Conservation (phyloP, 176 grass and related monocot genomes). For the Rhynchospora pubera region DNA sequence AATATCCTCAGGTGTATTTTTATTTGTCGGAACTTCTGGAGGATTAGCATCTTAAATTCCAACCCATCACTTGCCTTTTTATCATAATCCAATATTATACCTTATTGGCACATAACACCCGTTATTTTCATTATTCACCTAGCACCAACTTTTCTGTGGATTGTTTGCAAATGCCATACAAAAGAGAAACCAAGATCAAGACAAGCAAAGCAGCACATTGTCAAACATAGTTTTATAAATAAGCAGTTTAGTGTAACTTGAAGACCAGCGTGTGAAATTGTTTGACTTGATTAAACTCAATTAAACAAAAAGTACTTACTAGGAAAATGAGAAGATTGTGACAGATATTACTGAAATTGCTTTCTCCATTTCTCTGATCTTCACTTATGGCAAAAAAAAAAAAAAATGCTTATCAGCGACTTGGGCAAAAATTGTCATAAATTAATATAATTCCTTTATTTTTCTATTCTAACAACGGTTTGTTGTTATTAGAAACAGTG, state of each 20-base stretch:
- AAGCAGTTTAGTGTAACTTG: not conserved
- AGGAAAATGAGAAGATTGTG: not conserved
- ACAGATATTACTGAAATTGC: not conserved
- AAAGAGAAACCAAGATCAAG: not conserved
- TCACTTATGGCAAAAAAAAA: too few relatives aligned
- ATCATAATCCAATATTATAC: not conserved
- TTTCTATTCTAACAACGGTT: not conserved
- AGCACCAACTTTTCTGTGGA: not conserved
- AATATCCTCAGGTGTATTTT: constrained; percentile 70
- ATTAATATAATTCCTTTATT: too few relatives aligned
- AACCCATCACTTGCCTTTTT: not conserved
- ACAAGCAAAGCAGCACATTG: not conserved
- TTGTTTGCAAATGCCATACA: not conserved
- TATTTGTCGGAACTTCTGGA: not conserved
- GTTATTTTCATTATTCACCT: not conserved
- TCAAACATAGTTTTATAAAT: not conserved
- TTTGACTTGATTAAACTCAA: not conserved
- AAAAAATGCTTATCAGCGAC: too few relatives aligned
- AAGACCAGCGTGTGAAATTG: not conserved
- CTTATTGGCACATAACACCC: not conserved
- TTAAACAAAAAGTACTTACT: not conserved
- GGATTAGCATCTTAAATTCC: not conserved
- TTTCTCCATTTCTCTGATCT: not conserved
- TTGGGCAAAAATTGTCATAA: too few relatives aligned
- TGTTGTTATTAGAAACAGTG: not conserved